These are phyloP conservation scores for Kodamaea jinghongensis DNA, from an alignment of 805 yeast species.

Conservation along the genomic window DNA sequence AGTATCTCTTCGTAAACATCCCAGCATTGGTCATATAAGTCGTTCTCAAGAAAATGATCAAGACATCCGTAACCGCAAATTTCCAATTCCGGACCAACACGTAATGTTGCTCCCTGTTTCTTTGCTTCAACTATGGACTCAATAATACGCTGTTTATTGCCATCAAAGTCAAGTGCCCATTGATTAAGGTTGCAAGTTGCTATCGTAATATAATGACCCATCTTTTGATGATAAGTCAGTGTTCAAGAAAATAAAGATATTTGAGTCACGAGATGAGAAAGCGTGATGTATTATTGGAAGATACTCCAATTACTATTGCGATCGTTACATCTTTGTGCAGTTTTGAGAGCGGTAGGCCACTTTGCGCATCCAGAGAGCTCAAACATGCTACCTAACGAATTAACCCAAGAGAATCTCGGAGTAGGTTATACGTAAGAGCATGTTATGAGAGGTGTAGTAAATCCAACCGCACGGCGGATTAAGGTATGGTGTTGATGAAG, in stretches of 20 bases:
- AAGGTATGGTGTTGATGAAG: too few species aligned
- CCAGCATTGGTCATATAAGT: slow-evolving; percentile 88
- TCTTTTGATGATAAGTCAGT: slow-evolving; percentile 21
- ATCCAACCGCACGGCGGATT: too few species aligned
- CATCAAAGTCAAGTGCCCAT: slow-evolving; percentile 98
- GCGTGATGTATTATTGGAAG: too few species aligned
- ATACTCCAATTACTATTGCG: too few species aligned
- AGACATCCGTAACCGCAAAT: slow-evolving; percentile 92
- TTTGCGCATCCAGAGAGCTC: too few species aligned
- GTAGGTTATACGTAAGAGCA: too few species aligned
- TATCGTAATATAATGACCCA: slow-evolving; percentile 86
- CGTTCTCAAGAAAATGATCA: slow-evolving; percentile 92
- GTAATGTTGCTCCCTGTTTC: slow-evolving; percentile 64
- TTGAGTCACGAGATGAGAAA: too few species aligned
- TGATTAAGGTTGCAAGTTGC: slow-evolving; percentile 96
- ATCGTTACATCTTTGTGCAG: too few species aligned
- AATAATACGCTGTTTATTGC: slow-evolving; percentile 87
- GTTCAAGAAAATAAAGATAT: neutral
- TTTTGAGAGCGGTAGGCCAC: too few species aligned
- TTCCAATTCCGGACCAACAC: slow-evolving; percentile 98
- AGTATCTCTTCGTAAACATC: slow-evolving; percentile 85
- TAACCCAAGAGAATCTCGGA: too few species aligned
- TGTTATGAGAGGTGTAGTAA: too few species aligned
- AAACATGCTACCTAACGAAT: too few species aligned
- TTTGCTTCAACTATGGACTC: slow-evolving; percentile 80